Percentiles rank a stretch among this genome's conserved stretches.
Evolutionary conservation across 345 rosid species (phyloP).

Genomic region (Conringia planisiliqua): DNA sequence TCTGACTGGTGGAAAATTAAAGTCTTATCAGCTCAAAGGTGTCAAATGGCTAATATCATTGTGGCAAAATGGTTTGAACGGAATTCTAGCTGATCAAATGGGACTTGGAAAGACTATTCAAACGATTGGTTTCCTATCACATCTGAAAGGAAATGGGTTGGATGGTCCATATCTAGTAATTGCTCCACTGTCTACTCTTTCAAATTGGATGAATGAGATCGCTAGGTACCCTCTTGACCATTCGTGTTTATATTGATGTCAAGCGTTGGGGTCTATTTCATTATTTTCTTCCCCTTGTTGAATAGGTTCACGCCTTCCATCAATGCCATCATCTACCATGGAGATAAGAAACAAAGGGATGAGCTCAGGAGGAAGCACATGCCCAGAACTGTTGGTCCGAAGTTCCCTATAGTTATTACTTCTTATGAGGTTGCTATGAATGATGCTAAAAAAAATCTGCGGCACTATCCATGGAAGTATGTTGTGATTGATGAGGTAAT

Average conservation of each 20-base stretch:
- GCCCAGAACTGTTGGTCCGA: slow-evolving; percentile 70
- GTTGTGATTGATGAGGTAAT: slow-evolving; percentile 91
- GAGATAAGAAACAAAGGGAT: slow-evolving; percentile 58
- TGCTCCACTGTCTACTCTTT: slow-evolving; percentile 97
- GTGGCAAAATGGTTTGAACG: slow-evolving; percentile 96
- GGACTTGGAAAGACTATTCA: slow-evolving; percentile 99
- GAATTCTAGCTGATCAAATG: slow-evolving; percentile 99
- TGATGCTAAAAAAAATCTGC: slow-evolving; percentile 65
- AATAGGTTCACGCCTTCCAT: slow-evolving; percentile 76
- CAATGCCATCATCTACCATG: slow-evolving; percentile 80
- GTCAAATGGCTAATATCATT: slow-evolving; percentile 93
- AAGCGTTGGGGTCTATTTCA: background rate
- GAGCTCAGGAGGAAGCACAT: slow-evolving; percentile 64
- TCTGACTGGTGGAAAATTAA: slow-evolving; percentile 84
- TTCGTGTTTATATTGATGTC: background rate
- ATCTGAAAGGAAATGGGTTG: slow-evolving; percentile 79
- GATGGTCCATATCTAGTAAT: slow-evolving; percentile 87
- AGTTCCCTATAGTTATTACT: slow-evolving; percentile 79
- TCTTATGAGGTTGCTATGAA: slow-evolving; percentile 85
- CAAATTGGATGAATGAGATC: slow-evolving; percentile 89
- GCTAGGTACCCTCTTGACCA: slow-evolving; percentile 46
- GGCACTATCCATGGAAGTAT: slow-evolving; percentile 84
- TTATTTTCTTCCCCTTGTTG: background rate
- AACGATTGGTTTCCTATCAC: slow-evolving; percentile 87
- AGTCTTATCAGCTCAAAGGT: slow-evolving; percentile 92